A percentile compares a stretch with the other conserved stretches of the same genome.
Conservation (phyloP, 768 basidiomycete genomes). For the Termitomyces sp. region DNA sequence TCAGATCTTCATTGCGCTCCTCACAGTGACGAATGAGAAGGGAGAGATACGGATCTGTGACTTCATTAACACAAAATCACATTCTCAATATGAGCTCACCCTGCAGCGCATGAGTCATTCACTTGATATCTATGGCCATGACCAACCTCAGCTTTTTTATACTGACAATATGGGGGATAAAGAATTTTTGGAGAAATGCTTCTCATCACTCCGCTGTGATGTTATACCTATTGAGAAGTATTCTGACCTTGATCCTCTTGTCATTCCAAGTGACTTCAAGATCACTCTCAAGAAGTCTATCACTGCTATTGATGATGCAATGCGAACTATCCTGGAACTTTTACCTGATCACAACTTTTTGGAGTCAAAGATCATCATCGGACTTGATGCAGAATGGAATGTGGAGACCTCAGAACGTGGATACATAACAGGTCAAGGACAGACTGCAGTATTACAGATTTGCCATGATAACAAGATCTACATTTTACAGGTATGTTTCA, state of each 20-base stretch:
- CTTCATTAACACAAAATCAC: slow-evolving; percentile 30
- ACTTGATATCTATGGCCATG: slow-evolving; percentile 27
- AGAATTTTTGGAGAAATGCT: slow-evolving; percentile 6
- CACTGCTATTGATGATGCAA: slow-evolving; percentile 23
- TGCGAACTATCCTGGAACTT: slow-evolving; percentile 19
- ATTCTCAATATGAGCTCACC: slow-evolving; percentile 27
- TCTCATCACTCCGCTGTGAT: slow-evolving; percentile 16
- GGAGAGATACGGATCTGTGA: slow-evolving; percentile 22
- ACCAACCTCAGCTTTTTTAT: slow-evolving; percentile 21
- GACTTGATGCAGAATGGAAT: no score
- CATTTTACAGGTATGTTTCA: slow-evolving; percentile 17
- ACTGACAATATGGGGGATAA: slow-evolving; percentile 32
- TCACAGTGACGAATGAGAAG: slow-evolving; percentile 27
- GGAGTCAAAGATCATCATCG: slow-evolving; percentile 23
- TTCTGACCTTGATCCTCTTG: slow-evolving; percentile 18
- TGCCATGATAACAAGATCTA: slow-evolving; percentile 19
- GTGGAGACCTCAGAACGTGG: no score
- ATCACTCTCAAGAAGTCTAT: slow-evolving; percentile 18
- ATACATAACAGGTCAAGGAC: slow-evolving; percentile 8
- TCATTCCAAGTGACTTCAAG: slow-evolving; percentile 16
- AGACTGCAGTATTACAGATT: slow-evolving; percentile 22
- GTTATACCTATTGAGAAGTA: slow-evolving; percentile 21
- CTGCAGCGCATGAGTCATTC: slow-evolving; percentile 23
- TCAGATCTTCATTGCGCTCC: slow-evolving; percentile 23
- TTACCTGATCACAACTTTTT: slow-evolving; percentile 20